Base-by-base conservation (phyloP, 2,329 filamentous ascomycete genomes). In the Fusarium paranaense region DNA sequence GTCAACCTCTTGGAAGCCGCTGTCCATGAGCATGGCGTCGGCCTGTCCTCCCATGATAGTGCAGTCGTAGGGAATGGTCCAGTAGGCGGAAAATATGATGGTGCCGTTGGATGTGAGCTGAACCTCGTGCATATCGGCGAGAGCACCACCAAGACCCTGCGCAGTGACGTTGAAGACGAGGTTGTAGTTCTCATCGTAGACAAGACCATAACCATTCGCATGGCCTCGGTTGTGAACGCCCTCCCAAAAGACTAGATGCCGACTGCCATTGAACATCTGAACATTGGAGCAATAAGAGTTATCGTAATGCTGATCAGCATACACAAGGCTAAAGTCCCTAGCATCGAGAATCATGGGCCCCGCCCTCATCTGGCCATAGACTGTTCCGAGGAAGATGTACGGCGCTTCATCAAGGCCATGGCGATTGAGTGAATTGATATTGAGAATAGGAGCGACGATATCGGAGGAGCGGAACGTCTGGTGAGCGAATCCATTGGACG, bases 61-160 rank as follows among this genome's bases (percentile, higher is more conserved):
- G 35, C 80, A 75, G 67, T 84, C 77, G n/a, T 75, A 78, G 7
- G 74, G 64, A 9, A 82, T 76, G 33, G 77, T 77, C 67, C 83
- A 79, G 69, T 86, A 87, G 52, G 83, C 82, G 10, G 82, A 83
- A 75, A 86, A 81, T 38, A 87, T 78, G 22, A 83, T 83, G 1
- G 83, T 85, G 37, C 81, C 82, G 60, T 84, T 76, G 1, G 78
- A 64, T 1, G 85, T 87, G n/a, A 87, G 75, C 18, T 80, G 77
- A 66, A 86, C 83, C 57, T 86, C 84, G 71, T 87, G 86, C 50
- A 85, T 79, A 64, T 87, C 83, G 9, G 80, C 80, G 11, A 78
- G 65, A 1, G 80, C 81, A 27, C 81, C 81, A 11, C 73, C 74
- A 14, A 83, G 70, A 13, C 82, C 81, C 30, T 76, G 79, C 2